Percentiles rank a stretch among this genome's conserved stretches.
Evolutionary conservation across 495 filamentous ascomycete genomes (phyloP).

Genomic region (Tetracladium marchalianum): DNA sequence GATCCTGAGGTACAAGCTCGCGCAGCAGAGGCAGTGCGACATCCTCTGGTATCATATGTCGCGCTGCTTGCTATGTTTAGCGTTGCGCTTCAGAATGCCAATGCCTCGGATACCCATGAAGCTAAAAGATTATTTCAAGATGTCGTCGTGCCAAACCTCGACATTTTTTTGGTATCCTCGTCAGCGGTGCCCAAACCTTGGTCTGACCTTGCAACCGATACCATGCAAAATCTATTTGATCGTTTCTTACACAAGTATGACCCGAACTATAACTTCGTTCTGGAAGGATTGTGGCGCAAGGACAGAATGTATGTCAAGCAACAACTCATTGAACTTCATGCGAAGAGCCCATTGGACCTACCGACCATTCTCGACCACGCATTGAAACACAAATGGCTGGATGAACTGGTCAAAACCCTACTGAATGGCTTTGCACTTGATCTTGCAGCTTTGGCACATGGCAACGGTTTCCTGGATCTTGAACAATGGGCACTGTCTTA

Average conservation of each 20-base stretch:
- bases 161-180: constrained; percentile 72
- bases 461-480: constrained; percentile 67
- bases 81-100: constrained; percentile 56
- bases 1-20: constrained; percentile 58
- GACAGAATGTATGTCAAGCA: constrained; percentile 73
- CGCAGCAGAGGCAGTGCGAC: constrained; percentile 65
- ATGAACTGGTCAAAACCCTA: constrained; percentile 57
- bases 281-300: constrained; percentile 81
- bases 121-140: constrained; percentile 57
- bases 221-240: constrained; percentile 40
- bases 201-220: constrained; percentile 44
- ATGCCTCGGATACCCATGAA: constrained; percentile 54
- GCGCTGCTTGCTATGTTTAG: constrained; percentile 76
- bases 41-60: constrained; percentile 80
- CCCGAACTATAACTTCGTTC: constrained; percentile 65
- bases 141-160: constrained; percentile 57
- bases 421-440: constrained; percentile 79
- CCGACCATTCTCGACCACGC: constrained; percentile 75
- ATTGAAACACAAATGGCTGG: constrained; percentile 67
- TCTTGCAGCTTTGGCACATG: constrained; percentile 80
- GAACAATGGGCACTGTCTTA: constrained; percentile 69
- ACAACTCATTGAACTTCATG: constrained; percentile 71
- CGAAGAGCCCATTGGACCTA: constrained; percentile 62
- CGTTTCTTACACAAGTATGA: constrained; percentile 36
- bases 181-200: constrained; percentile 50